Evolutionary conservation across 352 stramenopile species (phyloP), one percentile per base, ranked within the genome.

Genomic region (Phytophthora sp.): DNA sequence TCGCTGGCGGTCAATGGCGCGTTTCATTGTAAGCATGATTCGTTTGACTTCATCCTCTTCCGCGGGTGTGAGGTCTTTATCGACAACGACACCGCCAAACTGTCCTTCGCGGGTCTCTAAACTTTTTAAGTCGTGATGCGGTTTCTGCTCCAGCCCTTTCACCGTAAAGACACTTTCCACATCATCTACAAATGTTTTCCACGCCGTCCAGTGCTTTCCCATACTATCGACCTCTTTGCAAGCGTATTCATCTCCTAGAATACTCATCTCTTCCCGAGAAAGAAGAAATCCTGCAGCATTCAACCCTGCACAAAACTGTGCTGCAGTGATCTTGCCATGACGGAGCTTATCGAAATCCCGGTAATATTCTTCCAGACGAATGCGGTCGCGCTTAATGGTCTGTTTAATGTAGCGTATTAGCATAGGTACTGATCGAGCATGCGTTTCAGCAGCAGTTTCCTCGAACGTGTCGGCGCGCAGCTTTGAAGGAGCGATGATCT

Each of bases 331-430:
- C 41, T 92, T 91, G 17, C 83, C 81, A 20, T 94, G 84, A 2
- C 87, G 84, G 0, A 95, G 69, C 46, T 91, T 92, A 45, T 95
- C 87, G 38, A 91, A 95, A 45, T 95, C 87, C 4, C 87, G 84
- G 43, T 92, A 95, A 50, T 86, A 93, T 51, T 95, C 84, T 35
- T 95, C 84, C 24, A 95, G 49, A 11, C 84, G 87, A 58, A 95
- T 84, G 15, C 87, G 84, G 54, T 92, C 84, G 15, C 84, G 84
- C 62, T 94, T 94, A 46, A 89, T 76, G 20, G 79, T 79, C 48
- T 92, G 82, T 43, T 94, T 90, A 60, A 92, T 79, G 74, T 94
- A 93, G 7, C 79, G 70, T 50, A 95, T 76, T 0, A 94, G 53
- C 83, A 94, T 92, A 0, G 81, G 72, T 4, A 89, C 66, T 0